Evolutionary conservation across 1,139 yeast species (phyloP).

Genomic region (Scheffersomyces insectosa): DNA sequence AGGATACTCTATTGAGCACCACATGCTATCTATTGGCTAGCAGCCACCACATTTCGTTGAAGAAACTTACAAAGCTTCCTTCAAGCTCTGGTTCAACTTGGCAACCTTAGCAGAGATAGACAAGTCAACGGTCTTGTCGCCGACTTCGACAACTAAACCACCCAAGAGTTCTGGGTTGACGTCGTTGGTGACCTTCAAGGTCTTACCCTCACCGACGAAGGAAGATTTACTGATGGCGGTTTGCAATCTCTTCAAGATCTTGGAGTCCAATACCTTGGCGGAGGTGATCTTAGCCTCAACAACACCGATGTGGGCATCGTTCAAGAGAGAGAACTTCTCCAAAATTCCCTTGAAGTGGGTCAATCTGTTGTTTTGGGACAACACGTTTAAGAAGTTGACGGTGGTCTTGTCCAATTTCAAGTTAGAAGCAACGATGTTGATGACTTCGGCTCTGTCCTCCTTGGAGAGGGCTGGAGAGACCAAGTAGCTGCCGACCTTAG

Average conservation of each 20-base stretch:
- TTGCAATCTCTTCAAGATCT: slow-evolving; percentile 77
- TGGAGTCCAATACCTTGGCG: slow-evolving; percentile 81
- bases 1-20: too few species aligned
- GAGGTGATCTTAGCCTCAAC: slow-evolving; percentile 94
- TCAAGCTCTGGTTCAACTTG: slow-evolving; percentile 85
- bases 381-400: slow-evolving; percentile 75
- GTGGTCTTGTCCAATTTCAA: slow-evolving; percentile 73
- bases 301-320: slow-evolving; percentile 88
- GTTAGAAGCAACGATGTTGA: slow-evolving; percentile 56
- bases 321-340: slow-evolving; percentile 72
- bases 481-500: slow-evolving; percentile 62
- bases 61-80: slow-evolving; percentile 66
- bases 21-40: too few species aligned
- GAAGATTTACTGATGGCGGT: slow-evolving; percentile 74
- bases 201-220: slow-evolving; percentile 83
- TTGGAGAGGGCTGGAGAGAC: slow-evolving; percentile 82
- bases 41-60: too few species aligned
- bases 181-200: slow-evolving; percentile 78
- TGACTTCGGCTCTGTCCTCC: slow-evolving; percentile 73
- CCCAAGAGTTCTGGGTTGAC: slow-evolving; percentile 92
- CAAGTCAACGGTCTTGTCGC: slow-evolving; percentile 95
- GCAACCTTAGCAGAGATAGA: slow-evolving; percentile 82
- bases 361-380: slow-evolving; percentile 96
- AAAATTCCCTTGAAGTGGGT: slow-evolving; percentile 64
- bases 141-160: slow-evolving; percentile 94